Evolutionary conservation across 495 filamentous ascomycete species (phyloP).

Genomic region (Tuber melanosporum): DNA sequence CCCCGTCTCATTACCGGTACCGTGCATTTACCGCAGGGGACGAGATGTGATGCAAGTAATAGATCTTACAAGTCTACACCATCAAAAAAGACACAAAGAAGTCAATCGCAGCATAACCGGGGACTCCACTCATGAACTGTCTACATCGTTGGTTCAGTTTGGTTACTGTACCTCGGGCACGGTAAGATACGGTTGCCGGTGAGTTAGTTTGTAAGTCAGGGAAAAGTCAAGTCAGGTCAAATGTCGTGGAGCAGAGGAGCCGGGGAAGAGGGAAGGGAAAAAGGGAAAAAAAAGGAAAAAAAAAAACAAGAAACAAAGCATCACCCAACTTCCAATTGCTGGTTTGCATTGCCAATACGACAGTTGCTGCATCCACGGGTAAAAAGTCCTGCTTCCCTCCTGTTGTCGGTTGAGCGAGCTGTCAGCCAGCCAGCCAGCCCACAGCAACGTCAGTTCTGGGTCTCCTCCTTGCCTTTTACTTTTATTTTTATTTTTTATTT

Average conservation of each 20-base stretch:
- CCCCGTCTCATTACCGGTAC: not conserved
- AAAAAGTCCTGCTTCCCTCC: not conserved
- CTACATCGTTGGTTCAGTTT: not conserved
- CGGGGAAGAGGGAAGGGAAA: too few species aligned
- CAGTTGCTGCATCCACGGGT: not conserved
- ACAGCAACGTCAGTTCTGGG: not conserved
- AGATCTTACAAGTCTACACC: not conserved
- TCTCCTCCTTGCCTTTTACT: not conserved
- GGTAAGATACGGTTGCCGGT: not conserved
- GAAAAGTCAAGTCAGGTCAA: not conserved
- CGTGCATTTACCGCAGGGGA: not conserved
- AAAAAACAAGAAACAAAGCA: not conserved
- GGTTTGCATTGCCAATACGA: not conserved
- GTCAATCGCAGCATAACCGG: not conserved
- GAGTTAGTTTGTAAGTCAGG: not conserved
- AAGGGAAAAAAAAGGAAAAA: not conserved
- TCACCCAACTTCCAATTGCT: not conserved
- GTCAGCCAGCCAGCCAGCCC: not conserved
- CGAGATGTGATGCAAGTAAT: not conserved
- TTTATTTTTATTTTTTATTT: not conserved
- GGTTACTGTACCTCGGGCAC: not conserved
- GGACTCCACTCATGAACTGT: not conserved
- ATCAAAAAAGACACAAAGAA: not conserved
- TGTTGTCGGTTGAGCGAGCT: not conserved
- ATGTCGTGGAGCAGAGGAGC: not conserved